These are phyloP conservation scores for Spinellus fusiger DNA, from an alignment of 192 early-diverging fungal genomes.

Conservation along the genomic window DNA sequence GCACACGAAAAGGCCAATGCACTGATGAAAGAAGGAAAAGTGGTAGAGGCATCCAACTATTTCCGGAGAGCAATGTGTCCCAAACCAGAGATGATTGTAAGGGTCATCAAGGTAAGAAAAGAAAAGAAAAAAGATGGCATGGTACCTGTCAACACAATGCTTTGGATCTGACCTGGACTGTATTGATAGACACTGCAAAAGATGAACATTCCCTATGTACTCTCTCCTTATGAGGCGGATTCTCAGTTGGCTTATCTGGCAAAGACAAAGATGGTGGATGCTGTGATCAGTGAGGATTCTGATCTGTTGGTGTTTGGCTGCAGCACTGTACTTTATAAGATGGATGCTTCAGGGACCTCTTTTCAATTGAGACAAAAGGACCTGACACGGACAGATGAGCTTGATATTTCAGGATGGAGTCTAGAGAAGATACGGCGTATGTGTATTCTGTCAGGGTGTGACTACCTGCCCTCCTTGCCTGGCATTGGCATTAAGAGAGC, in stretches of 20 bases:
- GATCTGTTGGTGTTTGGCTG: conserved; percentile 94
- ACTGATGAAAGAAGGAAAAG: not conserved
- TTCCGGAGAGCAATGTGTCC: not conserved
- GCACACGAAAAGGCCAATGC: not conserved
- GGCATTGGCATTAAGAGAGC: conserved; percentile 89
- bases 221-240: conserved; percentile 97
- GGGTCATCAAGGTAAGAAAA: conserved; percentile 8
- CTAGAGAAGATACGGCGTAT: conserved; percentile 67
- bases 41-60: not conserved
- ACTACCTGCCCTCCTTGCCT: conserved; percentile 80
- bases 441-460: conserved; percentile 98
- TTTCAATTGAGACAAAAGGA: conserved; percentile 55
- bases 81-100: not conserved
- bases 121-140: not conserved
- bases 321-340: conserved; percentile 74
- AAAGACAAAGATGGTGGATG: conserved; percentile 56
- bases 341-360: conserved; percentile 67
- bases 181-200: conserved; percentile 44
- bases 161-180: no score
- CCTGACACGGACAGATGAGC: conserved; percentile 40
- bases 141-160: not conserved
- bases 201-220: conserved; percentile 69
- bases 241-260: conserved; percentile 88
- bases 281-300: conserved; percentile 91
- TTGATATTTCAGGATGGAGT: conserved; percentile 54